Base-by-base conservation (phyloP, 164 flowering plant genomes). In the Liquidambar formosana region DNA sequence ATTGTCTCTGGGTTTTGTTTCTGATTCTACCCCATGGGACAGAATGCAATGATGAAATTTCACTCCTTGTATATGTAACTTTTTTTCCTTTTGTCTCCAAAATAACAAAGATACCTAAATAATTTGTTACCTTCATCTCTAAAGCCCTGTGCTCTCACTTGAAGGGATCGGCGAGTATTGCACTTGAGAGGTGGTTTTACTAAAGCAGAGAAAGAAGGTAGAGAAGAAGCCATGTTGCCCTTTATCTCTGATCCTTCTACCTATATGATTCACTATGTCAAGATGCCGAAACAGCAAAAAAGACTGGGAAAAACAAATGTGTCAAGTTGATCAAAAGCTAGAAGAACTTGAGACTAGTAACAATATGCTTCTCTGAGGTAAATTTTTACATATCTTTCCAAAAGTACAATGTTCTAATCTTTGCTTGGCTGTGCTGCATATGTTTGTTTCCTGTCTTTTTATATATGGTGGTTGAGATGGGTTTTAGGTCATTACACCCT, bases 61-160 rank as follows among this genome's bases (percentile, higher is more conserved):
- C n/a, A n/a, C n/a, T n/a, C n/a, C n/a, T n/a, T n/a, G n/a, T 49
- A 49, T 16, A 49, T 15, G 15, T n/a, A n/a, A n/a, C n/a, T n/a
- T n/a, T 49, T 49, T 49, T 49, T n/a, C 15, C 18, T 49, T 15
- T n/a, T 5, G 21, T 16, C 14, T 49, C n/a, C 53, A 54, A 54
- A 14, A 19, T 12, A 25, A 9, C 23, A 26, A 59, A 49, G 14
- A 6, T 16, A 27, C 12, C 26, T 1, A 13, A 5, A 18, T 27
- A 33, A 15, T 21, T 53, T 53, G 1, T 49, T 73, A 75, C 77
- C 82, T 79, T 75, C 79, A 54, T 79, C 85, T 64, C 77, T 69
- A 14, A 33, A 80, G 60, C 66, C 62, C 54, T 80, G 83, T 57
- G 80, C 80, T 76, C 68, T 71, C 48, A 80, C 75, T 52, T 57